Percentiles rank a stretch among this genome's conserved stretches.
Evolutionary conservation across 176 grass and related monocot species (phyloP).

Genomic region (Rhynchospora pubera): DNA sequence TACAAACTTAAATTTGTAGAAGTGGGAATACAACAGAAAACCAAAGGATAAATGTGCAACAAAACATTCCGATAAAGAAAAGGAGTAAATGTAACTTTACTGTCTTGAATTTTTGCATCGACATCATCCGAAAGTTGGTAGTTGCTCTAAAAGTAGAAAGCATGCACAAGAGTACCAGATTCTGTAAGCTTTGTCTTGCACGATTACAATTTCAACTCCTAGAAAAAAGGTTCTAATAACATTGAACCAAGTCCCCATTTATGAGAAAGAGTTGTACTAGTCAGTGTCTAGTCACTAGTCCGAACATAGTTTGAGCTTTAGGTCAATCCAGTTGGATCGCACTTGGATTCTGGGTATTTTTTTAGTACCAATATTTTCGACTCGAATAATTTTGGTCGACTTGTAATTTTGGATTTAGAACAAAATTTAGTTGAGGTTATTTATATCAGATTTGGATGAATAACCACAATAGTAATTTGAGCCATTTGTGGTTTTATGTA

Average conservation of each 20-base stretch:
- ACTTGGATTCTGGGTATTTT: neutral
- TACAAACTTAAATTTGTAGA: neutral
- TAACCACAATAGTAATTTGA: neutral
- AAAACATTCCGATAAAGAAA: neutral
- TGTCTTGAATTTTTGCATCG: neutral
- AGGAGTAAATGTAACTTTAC: neutral
- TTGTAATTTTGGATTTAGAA: neutral
- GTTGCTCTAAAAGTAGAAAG: slow-evolving; percentile 9
- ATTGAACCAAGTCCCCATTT: neutral
- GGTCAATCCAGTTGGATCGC: neutral
- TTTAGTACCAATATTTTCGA: too few species aligned
- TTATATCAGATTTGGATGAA: neutral
- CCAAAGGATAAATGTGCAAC: neutral
- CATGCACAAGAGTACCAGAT: neutral
- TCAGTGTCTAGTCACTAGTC: neutral
- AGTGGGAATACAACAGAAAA: slow-evolving; percentile 5
- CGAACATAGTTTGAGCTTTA: neutral
- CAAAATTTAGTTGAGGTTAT: neutral
- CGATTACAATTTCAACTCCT: neutral
- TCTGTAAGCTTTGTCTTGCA: neutral
- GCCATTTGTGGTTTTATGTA: neutral
- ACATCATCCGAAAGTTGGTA: neutral
- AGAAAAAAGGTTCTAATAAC: neutral
- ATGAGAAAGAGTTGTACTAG: neutral
- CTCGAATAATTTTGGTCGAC: neutral